Base-by-base conservation (phyloP, 2,329 filamentous ascomycete genomes). In the Phialophora expanda region DNA sequence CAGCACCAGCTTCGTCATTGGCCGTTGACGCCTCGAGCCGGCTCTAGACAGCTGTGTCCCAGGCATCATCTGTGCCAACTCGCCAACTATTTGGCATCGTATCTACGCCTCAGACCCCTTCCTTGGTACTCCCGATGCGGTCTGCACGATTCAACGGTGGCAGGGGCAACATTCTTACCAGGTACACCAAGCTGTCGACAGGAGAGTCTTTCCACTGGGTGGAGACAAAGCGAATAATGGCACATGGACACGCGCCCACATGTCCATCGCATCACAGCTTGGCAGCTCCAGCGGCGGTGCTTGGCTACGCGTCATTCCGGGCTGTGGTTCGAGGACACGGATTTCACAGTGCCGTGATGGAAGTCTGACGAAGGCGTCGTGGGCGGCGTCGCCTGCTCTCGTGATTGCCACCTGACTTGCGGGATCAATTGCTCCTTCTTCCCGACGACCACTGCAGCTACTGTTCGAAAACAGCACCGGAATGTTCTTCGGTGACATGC, bases 271-370 rank as follows among this genome's bases (percentile, higher is more conserved):
- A 20, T 55, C 53, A 34, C 53, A 20, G 53, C 53, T 55, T 55
- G 53, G 53, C 53, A 12, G n/a, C 20, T n/a, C 44, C 30, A 22
- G 17, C 8, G 41, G 17, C 20, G 22, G 24, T 44, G 8, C 64
- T 66, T 66, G 64, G 64, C 58, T 62, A 66, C 64, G 58, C 64
- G 64, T 66, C 58, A 66, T 59, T 59, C 48, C 12, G 28, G 53
- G 53, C 53, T 55, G 53, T 55, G 53, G 53, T 55, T 55, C 53
- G 53, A 20, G 14, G 28, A 12, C 53, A 22, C 44, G 62, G 22
- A 26, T 55, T 44, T 46, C 28, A 34, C 32, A 26, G 55, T 32
- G 26, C 53, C 53, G 53, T 55, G 53, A 55, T 34, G 53, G 26
- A 20, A n/a, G 28, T 5, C 53, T 32, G 24, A n/a, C n/a, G 28